Conservation (phyloP, 352 stramenopile species). For the Pythium folliculosum region DNA sequence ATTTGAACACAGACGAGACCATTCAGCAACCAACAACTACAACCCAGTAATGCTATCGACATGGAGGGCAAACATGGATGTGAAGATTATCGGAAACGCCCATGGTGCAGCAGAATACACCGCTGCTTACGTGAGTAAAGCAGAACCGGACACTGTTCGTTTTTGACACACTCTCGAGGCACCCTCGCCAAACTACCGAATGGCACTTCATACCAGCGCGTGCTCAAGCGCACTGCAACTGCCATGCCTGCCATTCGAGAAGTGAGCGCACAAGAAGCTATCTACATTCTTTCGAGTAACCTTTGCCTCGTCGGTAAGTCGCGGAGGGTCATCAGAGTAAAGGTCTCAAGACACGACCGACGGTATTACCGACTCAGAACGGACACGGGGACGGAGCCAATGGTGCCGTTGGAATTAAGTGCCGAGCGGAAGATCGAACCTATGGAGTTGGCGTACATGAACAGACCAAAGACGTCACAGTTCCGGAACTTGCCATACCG, state of each 20-base stretch:
- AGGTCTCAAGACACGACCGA: conserved; percentile 8
- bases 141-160: conserved; percentile 28
- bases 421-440: background rate
- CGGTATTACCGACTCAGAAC: background rate
- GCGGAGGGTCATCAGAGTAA: conserved; percentile 3
- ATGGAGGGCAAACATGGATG: conserved; percentile 36
- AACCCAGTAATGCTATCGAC: background rate
- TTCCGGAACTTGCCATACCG: background rate
- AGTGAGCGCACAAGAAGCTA: conserved; percentile 12
- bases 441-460: conserved; percentile 1
- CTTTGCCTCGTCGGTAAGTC: conserved; percentile 9
- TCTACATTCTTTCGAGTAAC: conserved; percentile 10
- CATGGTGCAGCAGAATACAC: conserved; percentile 34
- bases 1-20: too few relatives aligned
- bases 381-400: background rate
- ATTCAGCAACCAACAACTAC: conserved; percentile 19
- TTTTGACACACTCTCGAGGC: too few relatives aligned
- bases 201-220: too few relatives aligned
- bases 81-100: conserved; percentile 30
- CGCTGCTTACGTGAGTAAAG: conserved; percentile 34
- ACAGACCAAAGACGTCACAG: background rate
- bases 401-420: background rate
- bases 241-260: background rate
- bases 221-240: too few relatives aligned
- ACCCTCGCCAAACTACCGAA: too few relatives aligned